phyloP scores from a whole-genome alignment of 2,329 filamentous ascomycete genomes.

The Sporothrix humicola region DNA sequence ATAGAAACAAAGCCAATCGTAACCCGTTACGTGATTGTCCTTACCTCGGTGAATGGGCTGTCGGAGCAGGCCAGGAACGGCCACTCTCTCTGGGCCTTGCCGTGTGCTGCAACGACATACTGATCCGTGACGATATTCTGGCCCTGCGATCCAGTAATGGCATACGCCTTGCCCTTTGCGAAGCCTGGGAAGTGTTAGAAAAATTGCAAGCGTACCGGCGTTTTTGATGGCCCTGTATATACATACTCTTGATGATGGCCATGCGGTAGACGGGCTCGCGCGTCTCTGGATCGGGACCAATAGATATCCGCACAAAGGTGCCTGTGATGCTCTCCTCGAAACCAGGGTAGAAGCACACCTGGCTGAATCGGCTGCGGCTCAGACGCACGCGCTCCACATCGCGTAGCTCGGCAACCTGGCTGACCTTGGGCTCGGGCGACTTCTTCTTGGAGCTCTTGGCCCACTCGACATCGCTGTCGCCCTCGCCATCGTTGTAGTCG shows the following conservation, averaged over 20 bases:
- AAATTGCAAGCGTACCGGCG: not conserved
- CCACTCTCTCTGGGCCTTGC: constrained; percentile 81
- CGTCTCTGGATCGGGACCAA: constrained; percentile 76
- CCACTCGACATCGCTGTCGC: constrained; percentile 80
- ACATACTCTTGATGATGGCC: constrained; percentile 79
- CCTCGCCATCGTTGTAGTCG: constrained; percentile 63
- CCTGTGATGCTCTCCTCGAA: constrained; percentile 83
- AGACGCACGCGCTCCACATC: constrained; percentile 86
- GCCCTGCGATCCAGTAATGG: constrained; percentile 74
- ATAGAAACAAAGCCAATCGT: no score
- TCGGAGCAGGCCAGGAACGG: constrained; percentile 93
- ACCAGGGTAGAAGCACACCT: constrained; percentile 90
- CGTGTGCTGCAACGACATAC: constrained; percentile 81
- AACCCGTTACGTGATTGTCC: not conserved
- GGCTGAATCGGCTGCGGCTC: constrained; percentile 82
- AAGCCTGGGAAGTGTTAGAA: constrained; percentile 54
- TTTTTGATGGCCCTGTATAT: not conserved
- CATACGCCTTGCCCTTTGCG: constrained; percentile 78
- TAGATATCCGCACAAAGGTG: constrained; percentile 83
- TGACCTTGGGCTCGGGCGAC: constrained; percentile 65
- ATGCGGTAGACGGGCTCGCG: constrained; percentile 84
- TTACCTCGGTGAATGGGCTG: constrained; percentile 60
- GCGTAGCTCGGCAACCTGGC: constrained; percentile 72
- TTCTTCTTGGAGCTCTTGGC: constrained; percentile 60
- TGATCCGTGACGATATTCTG: constrained; percentile 82